A percentile compares a stretch with the other conserved stretches of the same genome.
phyloP scores from a whole-genome alignment of 805 yeast species.

The Suhomyces xylopsoci region DNA sequence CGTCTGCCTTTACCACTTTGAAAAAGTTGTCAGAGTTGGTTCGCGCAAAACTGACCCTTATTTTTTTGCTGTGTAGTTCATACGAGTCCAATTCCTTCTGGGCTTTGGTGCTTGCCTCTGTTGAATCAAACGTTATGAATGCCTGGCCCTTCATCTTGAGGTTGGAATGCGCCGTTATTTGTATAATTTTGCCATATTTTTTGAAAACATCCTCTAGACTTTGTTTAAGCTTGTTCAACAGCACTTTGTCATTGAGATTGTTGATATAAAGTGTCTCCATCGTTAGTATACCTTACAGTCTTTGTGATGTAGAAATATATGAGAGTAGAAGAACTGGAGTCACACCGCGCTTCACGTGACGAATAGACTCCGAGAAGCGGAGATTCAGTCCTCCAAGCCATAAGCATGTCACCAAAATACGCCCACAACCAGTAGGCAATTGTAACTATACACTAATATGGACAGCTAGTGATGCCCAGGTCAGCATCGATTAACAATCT shows the following conservation, averaged over 20 bases:
- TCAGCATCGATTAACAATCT: too few relatives aligned
- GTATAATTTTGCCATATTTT: slow-evolving; percentile 46
- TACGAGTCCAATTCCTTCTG: slow-evolving; percentile 39
- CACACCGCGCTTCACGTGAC: too few relatives aligned
- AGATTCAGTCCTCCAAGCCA: too few relatives aligned
- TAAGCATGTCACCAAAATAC: too few relatives aligned
- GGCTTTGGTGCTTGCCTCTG: slow-evolving; percentile 45
- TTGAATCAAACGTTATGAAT: slow-evolving; percentile 54
- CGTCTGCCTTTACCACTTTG: slow-evolving; percentile 13
- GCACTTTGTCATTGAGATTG: slow-evolving; percentile 69
- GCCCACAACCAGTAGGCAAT: too few relatives aligned
- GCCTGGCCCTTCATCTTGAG: slow-evolving; percentile 81
- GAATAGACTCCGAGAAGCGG: too few relatives aligned
- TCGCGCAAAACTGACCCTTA: slow-evolving; percentile 45
- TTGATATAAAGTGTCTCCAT: slow-evolving; percentile 54
- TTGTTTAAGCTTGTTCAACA: slow-evolving; percentile 46
- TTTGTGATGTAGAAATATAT: too few relatives aligned
- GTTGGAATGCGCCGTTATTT: slow-evolving; percentile 56
- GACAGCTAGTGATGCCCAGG: too few relatives aligned
- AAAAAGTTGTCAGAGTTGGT: slow-evolving; percentile 41
- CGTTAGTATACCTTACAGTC: too few relatives aligned
- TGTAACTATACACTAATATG: too few relatives aligned
- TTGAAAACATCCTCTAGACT: slow-evolving; percentile 42
- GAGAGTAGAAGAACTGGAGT: too few relatives aligned
- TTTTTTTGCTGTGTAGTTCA: slow-evolving; percentile 45